A percentile compares a stretch with the other conserved stretches of the same genome.
Evolutionary conservation across 2,329 filamentous ascomycete species (phyloP).

Genomic region (Trichoderma aggressivum): DNA sequence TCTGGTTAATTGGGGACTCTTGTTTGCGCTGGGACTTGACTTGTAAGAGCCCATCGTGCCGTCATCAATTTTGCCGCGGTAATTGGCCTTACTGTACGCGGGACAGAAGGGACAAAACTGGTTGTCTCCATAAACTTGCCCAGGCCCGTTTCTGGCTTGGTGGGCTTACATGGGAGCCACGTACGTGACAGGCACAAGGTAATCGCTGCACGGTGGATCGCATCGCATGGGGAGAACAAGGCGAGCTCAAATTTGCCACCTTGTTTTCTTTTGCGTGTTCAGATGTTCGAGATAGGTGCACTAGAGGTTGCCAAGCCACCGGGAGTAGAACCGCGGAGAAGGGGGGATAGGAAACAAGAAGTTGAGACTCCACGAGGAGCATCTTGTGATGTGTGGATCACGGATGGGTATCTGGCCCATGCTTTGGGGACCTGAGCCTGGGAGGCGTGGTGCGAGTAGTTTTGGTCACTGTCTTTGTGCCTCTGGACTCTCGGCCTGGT

Average conservation of each 20-base stretch:
- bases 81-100: neutral
- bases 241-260: neutral
- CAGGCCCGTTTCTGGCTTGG: neutral
- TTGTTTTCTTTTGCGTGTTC: neutral
- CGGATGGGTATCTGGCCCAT: neutral
- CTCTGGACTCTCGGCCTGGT: neutral
- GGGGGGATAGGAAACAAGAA: neutral
- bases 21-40: neutral
- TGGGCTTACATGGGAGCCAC: neutral
- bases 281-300: neutral
- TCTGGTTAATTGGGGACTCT: neutral
- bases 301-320: neutral
- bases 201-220: neutral
- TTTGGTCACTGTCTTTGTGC: neutral
- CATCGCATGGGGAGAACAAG: neutral
- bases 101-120: neutral
- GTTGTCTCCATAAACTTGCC: neutral
- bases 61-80: neutral
- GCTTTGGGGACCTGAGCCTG: neutral
- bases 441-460: neutral
- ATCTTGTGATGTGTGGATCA: conserved; percentile 8
- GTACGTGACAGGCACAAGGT: neutral
- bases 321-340: neutral
- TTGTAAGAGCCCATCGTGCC: neutral
- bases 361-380: neutral